A percentile compares a stretch with the other conserved stretches of the same genome.
Conservation (phyloP, 1,284 basidiomycete genomes). For the Ustilago crameri region DNA sequence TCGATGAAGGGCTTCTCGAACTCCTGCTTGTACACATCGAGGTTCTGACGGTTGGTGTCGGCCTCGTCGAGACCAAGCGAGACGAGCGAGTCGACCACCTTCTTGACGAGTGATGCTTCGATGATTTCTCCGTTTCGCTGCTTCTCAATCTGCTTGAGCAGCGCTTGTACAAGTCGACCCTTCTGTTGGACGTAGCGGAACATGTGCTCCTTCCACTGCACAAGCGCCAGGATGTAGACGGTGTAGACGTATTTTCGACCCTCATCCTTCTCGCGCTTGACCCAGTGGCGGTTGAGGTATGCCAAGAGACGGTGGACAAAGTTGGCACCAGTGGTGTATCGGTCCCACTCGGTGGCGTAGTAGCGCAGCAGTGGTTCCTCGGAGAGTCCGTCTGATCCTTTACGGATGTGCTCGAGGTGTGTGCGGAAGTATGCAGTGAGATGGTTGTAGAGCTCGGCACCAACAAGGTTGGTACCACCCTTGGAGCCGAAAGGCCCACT, state of each 20-base stretch:
- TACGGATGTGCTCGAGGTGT: slow-evolving; percentile 67
- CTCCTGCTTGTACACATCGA: slow-evolving; percentile 92
- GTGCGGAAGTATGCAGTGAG: slow-evolving; percentile 84
- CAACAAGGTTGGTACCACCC: slow-evolving; percentile 88
- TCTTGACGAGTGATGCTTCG: slow-evolving; percentile 92
- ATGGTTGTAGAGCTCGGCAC: slow-evolving; percentile 91
- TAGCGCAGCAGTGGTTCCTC: slow-evolving; percentile 89
- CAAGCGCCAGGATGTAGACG: slow-evolving; percentile 94
- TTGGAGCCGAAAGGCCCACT: slow-evolving; percentile 37
- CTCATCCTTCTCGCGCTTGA: slow-evolving; percentile 97
- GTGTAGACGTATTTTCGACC: slow-evolving; percentile 93
- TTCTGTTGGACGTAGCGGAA: slow-evolving; percentile 85
- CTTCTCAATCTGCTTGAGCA: slow-evolving; percentile 87
- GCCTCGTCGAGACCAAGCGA: slow-evolving; percentile 91
- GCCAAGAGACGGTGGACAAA: slow-evolving; percentile 86
- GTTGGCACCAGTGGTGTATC: slow-evolving; percentile 94
- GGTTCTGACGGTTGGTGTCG: slow-evolving; percentile 89
- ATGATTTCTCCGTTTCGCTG: slow-evolving; percentile 95
- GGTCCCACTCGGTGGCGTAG: slow-evolving; percentile 93
- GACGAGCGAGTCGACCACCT: slow-evolving; percentile 92
- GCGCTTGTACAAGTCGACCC: slow-evolving; percentile 83
- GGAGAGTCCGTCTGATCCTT: slow-evolving; percentile 82
- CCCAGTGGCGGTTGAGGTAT: slow-evolving; percentile 98
- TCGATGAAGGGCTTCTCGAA: slow-evolving; percentile 90
- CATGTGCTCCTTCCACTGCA: slow-evolving; percentile 93